Base-by-base conservation (phyloP, 306 rosid genomes). In the Neltuma alba region DNA sequence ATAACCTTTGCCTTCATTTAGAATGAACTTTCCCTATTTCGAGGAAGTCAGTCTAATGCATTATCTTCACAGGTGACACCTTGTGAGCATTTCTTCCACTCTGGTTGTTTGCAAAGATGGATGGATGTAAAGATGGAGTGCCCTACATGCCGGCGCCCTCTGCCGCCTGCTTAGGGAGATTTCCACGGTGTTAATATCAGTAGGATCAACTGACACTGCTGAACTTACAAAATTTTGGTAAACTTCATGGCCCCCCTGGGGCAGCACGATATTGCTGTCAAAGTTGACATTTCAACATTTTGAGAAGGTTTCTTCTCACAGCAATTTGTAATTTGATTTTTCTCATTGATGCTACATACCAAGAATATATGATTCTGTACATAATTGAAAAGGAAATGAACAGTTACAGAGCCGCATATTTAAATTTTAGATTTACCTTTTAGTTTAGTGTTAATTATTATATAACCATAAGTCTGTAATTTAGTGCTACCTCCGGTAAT, bases 111-210 rank as follows among this genome's bases (percentile, higher is more conserved):
- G 80, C 99, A 94, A 87, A 91, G 97, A 87, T 94, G 99, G 99
- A 94, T 94, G 99, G 97, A 94, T 84, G 85, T 94, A 77, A 94
- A 94, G 89, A 92, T 94, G 99, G 99, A 92, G 87, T 94, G 99
- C 84, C 99, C 99, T 31, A 94, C 99, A 58, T 94, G 99, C 81
- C 95, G 99, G 79, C 94, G 97, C 76, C 66, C 88, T 12, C 81
- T 94, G 64, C 99, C 99, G 2, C 91, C 97, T 6, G 93, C 93
- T 28, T 94, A 78, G 62, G 65, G 48, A 73, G 80, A 70, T 64
- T 48, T 41, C 74, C 69, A 28, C 47, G 42, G 54, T 85, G 70
- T 85, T 83, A 66, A 85, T 85, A 79, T 65, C 80, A 66, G 45
- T 87, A 86, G 92, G 86, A 86, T 78, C 84, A 79, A 83, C 97